Evolutionary conservation across 2,329 filamentous ascomycete species (phyloP), one percentile per base, ranked within the genome.

Genomic region (Camillea tinctor): DNA sequence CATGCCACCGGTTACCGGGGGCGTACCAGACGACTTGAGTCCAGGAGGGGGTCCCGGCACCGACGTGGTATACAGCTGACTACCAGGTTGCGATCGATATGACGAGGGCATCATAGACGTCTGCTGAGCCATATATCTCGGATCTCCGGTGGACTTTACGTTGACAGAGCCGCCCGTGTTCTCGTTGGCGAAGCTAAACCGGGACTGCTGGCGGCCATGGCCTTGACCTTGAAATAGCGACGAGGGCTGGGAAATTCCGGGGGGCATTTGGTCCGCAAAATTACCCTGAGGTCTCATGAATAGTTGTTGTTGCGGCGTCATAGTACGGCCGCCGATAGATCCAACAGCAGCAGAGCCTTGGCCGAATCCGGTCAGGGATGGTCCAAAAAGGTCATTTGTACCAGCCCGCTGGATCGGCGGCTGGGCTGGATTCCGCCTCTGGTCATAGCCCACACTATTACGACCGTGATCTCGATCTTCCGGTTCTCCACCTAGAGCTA

Each of bases 11-110:
- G 66, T 66, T 15, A 72, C 71, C 17, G 95, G 94, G 60, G 95
- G 94, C 19, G 94, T 98, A 50, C 93, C 92, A 2, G 93, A 93
- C 21, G 94, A 96, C 79, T 99, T 99, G 24, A 99, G 82, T 9
- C 95, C 95, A 0, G 95, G 96, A 61, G 95, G 95, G 24, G 96
- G 95, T 3, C 93, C 94, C 70, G 96, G 92, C 71, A 97, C 92
- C 9, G 91, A 91, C 57, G 87, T 88, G 53, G 88, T 86, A 74
- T 95, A 97, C 73, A 92, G 95, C 64, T 91, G 90, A 65, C 83
- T 86, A 65, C 82, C 75, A 74, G 86, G 75, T 68, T 87, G 84
- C 49, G 80, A 78, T 67, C 88, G 86, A 71, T 85, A 84, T 11
- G 82, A 74, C 52, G 82, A 83, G 53, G 89, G 90, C 88, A 94